Evolutionary conservation across 192 early-diverging fungal species (phyloP), one percentile per base, ranked within the genome.

Genomic region (Podila epigama): DNA sequence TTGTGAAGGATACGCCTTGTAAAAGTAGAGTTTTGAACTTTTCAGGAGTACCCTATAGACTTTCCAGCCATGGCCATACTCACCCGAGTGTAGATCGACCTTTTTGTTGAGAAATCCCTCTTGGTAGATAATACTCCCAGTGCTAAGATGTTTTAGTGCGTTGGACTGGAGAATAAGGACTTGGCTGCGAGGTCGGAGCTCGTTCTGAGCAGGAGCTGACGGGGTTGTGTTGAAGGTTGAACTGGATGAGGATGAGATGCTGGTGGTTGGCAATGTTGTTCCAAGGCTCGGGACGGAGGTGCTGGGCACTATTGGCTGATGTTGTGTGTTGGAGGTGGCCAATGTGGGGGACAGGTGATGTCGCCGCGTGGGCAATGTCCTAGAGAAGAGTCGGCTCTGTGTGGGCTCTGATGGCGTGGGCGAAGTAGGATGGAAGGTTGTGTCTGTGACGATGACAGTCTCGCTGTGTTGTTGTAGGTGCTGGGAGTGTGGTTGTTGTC

Each of bases 31-130:
- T 65, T 93, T 93, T 60, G 89, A 88, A 4, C 90, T 90, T 75
- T 89, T 88, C 34, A 93, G 72, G 8, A 88, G 77, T 9, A 93
- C 90, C 10, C 84, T 87, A 65, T 93, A 93, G 1, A 92, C 86
- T 78, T 91, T 93, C 92, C 92, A 93, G 15, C 89, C 90, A 34
- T 90, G 89, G 27, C 86, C 82, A 7, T 82, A 80, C 32, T 86
- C 81, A 37, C 88, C 87, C 25, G 89, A 80, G 36, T 90, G 87
- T 35, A 90, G 84, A 64, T 91, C 90, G 20, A 90, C 88, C 66
- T 91, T 92, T 63, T 90, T 91, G 82, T 88, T 89, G 29, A 93
- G 67, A 60, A 89, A 93, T 1, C 92, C 92, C 64, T 93, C 92
- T 60, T 80, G 58, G 18, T 34, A 58, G 37, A 73, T 55, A 16